Percentiles rank a stretch among this genome's conserved stretches.
Evolutionary conservation across 2,329 filamentous ascomycete species (phyloP).

Genomic region (Aureobasidium mangrovei): DNA sequence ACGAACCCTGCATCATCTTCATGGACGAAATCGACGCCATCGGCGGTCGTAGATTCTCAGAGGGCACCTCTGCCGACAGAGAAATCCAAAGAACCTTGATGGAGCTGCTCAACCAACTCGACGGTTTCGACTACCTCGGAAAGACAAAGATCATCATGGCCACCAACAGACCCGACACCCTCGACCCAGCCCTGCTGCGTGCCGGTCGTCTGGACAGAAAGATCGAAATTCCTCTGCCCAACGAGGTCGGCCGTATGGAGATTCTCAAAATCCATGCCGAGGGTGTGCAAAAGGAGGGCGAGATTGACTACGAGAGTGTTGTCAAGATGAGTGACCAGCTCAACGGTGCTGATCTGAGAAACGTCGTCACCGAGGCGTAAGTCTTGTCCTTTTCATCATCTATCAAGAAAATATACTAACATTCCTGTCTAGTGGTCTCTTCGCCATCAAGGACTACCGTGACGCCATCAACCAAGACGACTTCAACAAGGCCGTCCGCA

Average conservation of each 20-base stretch:
- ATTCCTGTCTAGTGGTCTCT: conserved; percentile 60
- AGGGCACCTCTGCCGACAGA: conserved; percentile 93
- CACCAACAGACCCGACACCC: conserved; percentile 91
- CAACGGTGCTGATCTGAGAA: conserved; percentile 93
- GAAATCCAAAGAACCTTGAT: conserved; percentile 98
- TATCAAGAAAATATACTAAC: conserved; percentile 20
- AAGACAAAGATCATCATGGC: conserved; percentile 99
- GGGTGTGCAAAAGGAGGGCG: conserved; percentile 79
- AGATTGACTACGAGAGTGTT: conserved; percentile 97
- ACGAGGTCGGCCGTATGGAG: conserved; percentile 91
- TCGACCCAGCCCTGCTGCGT: conserved; percentile 85
- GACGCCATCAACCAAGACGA: conserved; percentile 97
- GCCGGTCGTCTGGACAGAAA: conserved; percentile 92
- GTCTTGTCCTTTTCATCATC: conserved; percentile 31
- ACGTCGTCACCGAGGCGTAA: conserved; percentile 97
- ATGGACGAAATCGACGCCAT: conserved; percentile 99
- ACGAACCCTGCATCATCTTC: conserved; percentile 99
- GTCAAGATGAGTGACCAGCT: conserved; percentile 99
- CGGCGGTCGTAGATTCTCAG: conserved; percentile 89
- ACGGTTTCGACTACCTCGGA: conserved; percentile 97
- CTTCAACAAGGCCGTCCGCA: conserved; percentile 97
- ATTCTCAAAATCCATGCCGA: conserved; percentile 96
- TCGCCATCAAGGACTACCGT: conserved; percentile 96
- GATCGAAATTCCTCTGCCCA: conserved; percentile 94
- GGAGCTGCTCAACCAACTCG: conserved; percentile 96